These are phyloP conservation scores for Trypanosoma vivax DNA, from an alignment of 208 protist species.

Conservation along the genomic window DNA sequence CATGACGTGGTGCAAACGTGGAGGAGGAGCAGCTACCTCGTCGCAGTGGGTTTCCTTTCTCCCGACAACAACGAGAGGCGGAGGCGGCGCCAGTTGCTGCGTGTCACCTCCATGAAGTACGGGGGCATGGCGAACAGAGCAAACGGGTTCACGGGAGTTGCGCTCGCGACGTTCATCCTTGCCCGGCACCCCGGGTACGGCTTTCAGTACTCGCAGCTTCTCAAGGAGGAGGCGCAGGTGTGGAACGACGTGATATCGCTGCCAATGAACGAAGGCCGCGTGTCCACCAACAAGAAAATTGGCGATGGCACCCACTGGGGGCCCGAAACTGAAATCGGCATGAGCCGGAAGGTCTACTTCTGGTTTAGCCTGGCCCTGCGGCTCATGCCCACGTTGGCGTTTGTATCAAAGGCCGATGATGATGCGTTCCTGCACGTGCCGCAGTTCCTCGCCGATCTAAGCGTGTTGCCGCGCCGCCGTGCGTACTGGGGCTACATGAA, in stretches of 20 bases:
- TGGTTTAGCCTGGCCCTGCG: conserved; percentile 33
- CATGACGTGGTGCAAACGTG: background rate
- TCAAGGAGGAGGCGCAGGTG: conserved; percentile 23
- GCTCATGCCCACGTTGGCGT: conserved; percentile 22
- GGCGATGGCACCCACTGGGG: conserved; percentile 24
- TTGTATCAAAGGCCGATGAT: conserved; percentile 50
- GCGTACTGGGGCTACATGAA: conserved; percentile 17
- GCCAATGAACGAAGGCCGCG: conserved; percentile 22
- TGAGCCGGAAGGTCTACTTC: conserved; percentile 30
- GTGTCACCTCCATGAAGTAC: conserved; percentile 33
- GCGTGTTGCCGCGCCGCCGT: conserved; percentile 4
- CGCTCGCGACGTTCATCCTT: conserved; percentile 21
- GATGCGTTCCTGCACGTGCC: conserved; percentile 42
- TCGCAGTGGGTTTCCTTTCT: conserved; percentile 40
- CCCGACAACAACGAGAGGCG: conserved; percentile 18
- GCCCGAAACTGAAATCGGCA: conserved; percentile 25
- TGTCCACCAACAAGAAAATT: conserved; percentile 21
- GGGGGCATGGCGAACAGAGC: conserved; percentile 23
- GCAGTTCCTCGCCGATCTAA: conserved; percentile 35
- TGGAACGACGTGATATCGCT: conserved; percentile 25
- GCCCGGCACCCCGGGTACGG: background rate
- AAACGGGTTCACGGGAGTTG: conserved; percentile 22
- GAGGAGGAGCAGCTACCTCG: conserved; percentile 11
- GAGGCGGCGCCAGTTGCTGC: conserved; percentile 26
- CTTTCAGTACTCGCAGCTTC: conserved; percentile 16